Evolutionary conservation across 768 basidiomycete species (phyloP).

Genomic region (Psilocybe cyanescens): DNA sequence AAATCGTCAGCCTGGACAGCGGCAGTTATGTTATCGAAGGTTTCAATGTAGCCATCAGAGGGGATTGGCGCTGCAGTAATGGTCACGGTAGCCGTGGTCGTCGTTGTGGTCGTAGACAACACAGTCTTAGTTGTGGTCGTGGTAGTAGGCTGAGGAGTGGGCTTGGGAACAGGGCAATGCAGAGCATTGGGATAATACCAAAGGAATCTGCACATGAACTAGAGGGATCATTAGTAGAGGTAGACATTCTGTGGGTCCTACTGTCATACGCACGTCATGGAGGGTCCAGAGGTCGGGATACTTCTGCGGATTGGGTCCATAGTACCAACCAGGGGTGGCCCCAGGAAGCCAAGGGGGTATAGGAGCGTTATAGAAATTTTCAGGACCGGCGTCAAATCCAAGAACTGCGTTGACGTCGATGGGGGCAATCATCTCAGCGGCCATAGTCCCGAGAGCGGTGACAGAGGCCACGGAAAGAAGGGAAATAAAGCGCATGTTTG

Average conservation of each 20-base stretch:
- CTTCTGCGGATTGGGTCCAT: slow-evolving; percentile 29
- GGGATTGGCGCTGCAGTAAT: slow-evolving; percentile 21
- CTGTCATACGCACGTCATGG: slow-evolving; percentile 16
- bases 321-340: slow-evolving; percentile 41
- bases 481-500: neutral
- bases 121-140: slow-evolving; percentile 4
- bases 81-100: slow-evolving; percentile 13
- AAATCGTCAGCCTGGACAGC: slow-evolving; percentile 37
- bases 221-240: neutral
- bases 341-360: slow-evolving; percentile 34
- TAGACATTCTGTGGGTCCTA: neutral
- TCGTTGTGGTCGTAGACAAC: slow-evolving; percentile 2
- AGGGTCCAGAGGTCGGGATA: slow-evolving; percentile 28
- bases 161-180: slow-evolving; percentile 10
- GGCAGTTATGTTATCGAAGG: slow-evolving; percentile 32
- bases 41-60: slow-evolving; percentile 24
- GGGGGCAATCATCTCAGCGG: slow-evolving; percentile 4
- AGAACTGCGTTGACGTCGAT: slow-evolving; percentile 12
- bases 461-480: neutral
- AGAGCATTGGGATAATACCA: slow-evolving; percentile 9
- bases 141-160: slow-evolving; percentile 4
- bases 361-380: slow-evolving; percentile 37
- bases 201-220: slow-evolving; percentile 11
- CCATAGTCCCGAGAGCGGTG: neutral
- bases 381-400: slow-evolving; percentile 19